phyloP scores from a whole-genome alignment of 2,329 filamentous ascomycete genomes.

The Pleurostoma richardsiae region DNA sequence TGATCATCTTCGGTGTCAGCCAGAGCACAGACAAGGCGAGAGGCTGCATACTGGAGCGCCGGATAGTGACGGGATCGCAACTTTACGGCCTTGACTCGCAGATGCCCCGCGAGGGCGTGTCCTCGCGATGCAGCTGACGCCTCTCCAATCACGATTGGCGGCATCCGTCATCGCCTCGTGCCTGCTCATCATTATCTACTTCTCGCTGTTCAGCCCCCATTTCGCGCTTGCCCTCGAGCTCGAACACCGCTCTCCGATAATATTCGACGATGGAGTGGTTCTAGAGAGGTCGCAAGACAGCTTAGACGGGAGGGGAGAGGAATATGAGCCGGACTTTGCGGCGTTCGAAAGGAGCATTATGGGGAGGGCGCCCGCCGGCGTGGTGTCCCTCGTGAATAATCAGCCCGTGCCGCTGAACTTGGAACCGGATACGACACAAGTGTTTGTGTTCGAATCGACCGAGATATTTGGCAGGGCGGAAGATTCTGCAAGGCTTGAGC shows the following conservation, averaged over 20 bases:
- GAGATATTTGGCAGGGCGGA: constrained; percentile 38
- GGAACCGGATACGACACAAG: constrained; percentile 53
- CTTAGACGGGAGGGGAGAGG: constrained; percentile 14
- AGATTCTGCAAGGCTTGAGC: constrained; percentile 5
- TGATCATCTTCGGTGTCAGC: too few species aligned
- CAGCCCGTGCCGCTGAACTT: constrained; percentile 54
- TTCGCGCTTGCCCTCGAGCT: constrained; percentile 60
- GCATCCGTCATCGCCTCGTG: constrained; percentile 59
- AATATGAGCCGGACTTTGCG: constrained; percentile 57
- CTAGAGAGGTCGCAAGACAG: constrained; percentile 9
- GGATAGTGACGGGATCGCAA: too few species aligned
- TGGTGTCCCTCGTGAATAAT: constrained; percentile 58
- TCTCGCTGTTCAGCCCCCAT: constrained; percentile 52
- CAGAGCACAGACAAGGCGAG: too few species aligned
- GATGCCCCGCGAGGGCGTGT: constrained; percentile 34
- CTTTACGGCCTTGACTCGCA: too few species aligned
- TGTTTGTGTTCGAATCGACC: constrained; percentile 58
- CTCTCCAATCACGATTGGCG: constrained; percentile 67
- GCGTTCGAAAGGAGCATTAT: constrained; percentile 59
- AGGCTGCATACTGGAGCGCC: too few species aligned
- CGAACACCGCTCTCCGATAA: constrained; percentile 13
- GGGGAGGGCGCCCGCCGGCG: constrained; percentile 50
- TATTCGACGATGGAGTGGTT: constrained; percentile 14
- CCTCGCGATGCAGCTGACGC: constrained; percentile 54
- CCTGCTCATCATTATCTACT: constrained; percentile 55